Evolutionary conservation across 2,329 filamentous ascomycete genomes (phyloP), one percentile per base, ranked within the genome.

Genomic region (Aspergillus candidus): DNA sequence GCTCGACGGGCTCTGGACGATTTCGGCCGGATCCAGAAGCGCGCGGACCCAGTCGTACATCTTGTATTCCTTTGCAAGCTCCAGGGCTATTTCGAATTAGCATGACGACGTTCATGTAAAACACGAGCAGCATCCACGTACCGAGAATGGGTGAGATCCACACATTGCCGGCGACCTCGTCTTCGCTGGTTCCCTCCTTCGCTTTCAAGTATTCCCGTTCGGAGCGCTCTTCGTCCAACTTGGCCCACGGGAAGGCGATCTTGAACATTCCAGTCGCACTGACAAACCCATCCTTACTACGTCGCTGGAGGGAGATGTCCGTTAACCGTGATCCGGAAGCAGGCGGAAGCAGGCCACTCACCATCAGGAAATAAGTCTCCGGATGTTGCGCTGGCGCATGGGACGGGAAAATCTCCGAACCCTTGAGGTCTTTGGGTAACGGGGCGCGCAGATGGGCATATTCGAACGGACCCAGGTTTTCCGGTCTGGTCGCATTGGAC

Each of bases 381-480:
- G 93, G 91, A 48, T 74, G 78, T 51, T 74, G 68, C 49, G 74
- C 66, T 43, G 76, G 72, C 8, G 70, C 67, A 63, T 83, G 83
- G 47, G 83, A 84, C 60, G 87, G 84, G 74, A 97, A 97, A 59
- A 98, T 94, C 61, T 93, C 93, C 5, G 90, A 95, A 22, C 77
- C 78, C 49, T 83, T 80, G 55, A 97, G 83, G 52, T 93, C 89
- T 68, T 90, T 93, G 39, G 93, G 93, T 37, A 98, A 73, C 11
- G 93, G 91, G 48, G 90, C 91, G 61, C 91, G 86, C 39, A 98
- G 77, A 65, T 98, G 93, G 53, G 90, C 91, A 68, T 98, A 98
- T 69, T 97, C 93, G 65, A 98, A 95, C 37, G 84, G 81, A 40
- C 88, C 88, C 48, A 93, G 74, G 55, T 84, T 82, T 54, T 84